phyloP scores from a whole-genome alignment of 345 rosid genomes.

The Ailanthus altissimus region DNA sequence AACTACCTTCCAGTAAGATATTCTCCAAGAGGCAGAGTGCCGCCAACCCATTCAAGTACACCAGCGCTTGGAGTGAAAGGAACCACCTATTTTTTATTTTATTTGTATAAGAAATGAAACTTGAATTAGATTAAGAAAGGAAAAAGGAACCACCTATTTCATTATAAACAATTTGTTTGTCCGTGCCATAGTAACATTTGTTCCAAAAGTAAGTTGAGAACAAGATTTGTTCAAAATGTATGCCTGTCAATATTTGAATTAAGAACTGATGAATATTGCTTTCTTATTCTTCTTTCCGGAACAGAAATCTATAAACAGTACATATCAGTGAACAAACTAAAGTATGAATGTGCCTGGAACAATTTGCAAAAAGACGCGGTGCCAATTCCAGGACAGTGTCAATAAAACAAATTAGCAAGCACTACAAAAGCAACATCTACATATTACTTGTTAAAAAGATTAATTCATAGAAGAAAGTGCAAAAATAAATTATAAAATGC shows the following conservation, averaged over 20 bases:
- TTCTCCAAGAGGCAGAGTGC: constrained; percentile 93
- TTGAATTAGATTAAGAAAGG: too few relatives aligned
- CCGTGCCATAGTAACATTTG: background rate
- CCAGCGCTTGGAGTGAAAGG: constrained; percentile 99
- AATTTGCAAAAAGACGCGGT: background rate
- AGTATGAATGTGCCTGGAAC: background rate
- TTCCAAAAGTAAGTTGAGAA: background rate
- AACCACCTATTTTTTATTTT: too few relatives aligned
- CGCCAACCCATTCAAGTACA: constrained; percentile 98
- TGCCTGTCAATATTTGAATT: background rate
- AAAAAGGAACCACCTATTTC: constrained; percentile 90
- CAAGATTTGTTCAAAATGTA: background rate
- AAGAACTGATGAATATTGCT: background rate
- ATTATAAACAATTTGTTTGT: constrained; percentile 24
- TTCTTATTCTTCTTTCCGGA: background rate
- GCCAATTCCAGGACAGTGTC: background rate
- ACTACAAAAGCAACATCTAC: background rate
- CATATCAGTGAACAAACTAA: background rate
- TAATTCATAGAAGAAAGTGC: background rate
- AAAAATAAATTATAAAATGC: background rate
- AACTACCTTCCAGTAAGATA: constrained; percentile 91
- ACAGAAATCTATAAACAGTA: background rate
- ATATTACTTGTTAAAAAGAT: background rate
- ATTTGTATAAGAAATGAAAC: too few relatives aligned
- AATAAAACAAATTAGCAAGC: background rate